phyloP scores from a whole-genome alignment of 1,284 basidiomycete genomes.

The Puccinia brachypodii region DNA sequence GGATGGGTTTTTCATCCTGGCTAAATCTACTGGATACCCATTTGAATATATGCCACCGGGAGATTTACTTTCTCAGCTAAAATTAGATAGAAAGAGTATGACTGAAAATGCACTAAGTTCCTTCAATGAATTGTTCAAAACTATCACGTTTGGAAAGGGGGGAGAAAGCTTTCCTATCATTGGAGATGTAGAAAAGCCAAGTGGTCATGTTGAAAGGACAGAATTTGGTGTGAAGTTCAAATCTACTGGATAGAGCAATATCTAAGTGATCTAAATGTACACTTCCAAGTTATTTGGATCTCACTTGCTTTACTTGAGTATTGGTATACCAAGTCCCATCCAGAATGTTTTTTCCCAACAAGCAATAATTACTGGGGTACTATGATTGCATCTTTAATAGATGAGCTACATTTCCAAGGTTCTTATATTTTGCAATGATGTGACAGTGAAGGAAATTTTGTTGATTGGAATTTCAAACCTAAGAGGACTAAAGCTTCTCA shows the following conservation, averaged over 20 bases:
- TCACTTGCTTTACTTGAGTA: background rate
- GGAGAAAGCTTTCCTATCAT: background rate
- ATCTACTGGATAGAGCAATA: background rate
- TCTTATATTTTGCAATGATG: background rate
- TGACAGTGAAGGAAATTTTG: background rate
- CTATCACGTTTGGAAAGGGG: background rate
- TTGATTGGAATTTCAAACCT: too few species aligned
- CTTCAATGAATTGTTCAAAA: background rate
- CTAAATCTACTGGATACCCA: background rate
- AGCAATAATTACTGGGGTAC: background rate
- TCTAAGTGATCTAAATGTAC: background rate
- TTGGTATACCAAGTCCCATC: background rate
- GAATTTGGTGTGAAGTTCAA: background rate
- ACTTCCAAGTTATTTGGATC: background rate
- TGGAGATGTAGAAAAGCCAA: background rate
- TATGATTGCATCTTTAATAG: background rate
- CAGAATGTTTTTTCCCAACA: background rate
- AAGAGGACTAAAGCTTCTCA: too few species aligned
- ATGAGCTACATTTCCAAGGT: background rate
- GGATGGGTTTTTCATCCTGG: background rate
- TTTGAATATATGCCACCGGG: background rate
- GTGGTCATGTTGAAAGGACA: background rate
- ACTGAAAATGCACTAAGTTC: background rate
- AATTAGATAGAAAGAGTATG: background rate
- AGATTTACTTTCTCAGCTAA: background rate